A percentile compares a stretch with the other conserved stretches of the same genome.
phyloP scores from a whole-genome alignment of 2,329 filamentous ascomycete species.

The Neophaeococcomyces aloes region DNA sequence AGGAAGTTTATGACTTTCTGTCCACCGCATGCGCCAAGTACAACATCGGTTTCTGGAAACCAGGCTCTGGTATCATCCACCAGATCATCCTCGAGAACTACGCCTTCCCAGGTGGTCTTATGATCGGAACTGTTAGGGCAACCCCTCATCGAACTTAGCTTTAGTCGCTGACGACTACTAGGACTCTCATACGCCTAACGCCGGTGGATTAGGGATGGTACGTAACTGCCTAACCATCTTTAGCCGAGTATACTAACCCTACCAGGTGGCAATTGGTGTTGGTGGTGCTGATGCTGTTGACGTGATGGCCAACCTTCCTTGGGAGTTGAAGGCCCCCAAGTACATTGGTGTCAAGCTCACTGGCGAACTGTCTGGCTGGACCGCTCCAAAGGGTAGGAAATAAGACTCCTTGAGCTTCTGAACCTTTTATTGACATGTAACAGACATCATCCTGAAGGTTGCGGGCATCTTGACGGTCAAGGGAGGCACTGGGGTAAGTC shows the following conservation, averaged over 20 bases:
- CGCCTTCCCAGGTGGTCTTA: slow-evolving; percentile 93
- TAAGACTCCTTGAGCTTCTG: slow-evolving; percentile 5
- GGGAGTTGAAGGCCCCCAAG: slow-evolving; percentile 97
- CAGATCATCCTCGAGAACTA: slow-evolving; percentile 99
- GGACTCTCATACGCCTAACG: slow-evolving; percentile 97
- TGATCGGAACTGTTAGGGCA: slow-evolving; percentile 96
- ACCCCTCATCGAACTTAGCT: too few species aligned
- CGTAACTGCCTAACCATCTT: not conserved
- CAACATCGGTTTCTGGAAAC: slow-evolving; percentile 99
- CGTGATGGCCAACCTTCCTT: slow-evolving; percentile 93
- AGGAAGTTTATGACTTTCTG: slow-evolving; percentile 98
- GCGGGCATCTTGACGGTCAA: slow-evolving; percentile 96
- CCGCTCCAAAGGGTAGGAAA: slow-evolving; percentile 69
- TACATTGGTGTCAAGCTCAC: slow-evolving; percentile 94
- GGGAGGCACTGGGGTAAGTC: slow-evolving; percentile 87
- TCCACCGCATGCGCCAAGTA: slow-evolving; percentile 92
- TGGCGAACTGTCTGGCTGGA: slow-evolving; percentile 81
- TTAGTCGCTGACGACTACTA: too few species aligned
- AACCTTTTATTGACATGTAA: slow-evolving; percentile 5
- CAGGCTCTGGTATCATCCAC: slow-evolving; percentile 98
- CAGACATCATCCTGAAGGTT: slow-evolving; percentile 94
- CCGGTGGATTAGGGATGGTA: slow-evolving; percentile 42
- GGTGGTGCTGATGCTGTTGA: slow-evolving; percentile 97
- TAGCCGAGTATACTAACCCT: slow-evolving; percentile 50
- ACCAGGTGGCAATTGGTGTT: slow-evolving; percentile 90